phyloP scores from a whole-genome alignment of 106 monocot genomes.

The Agapanthus africanus region DNA sequence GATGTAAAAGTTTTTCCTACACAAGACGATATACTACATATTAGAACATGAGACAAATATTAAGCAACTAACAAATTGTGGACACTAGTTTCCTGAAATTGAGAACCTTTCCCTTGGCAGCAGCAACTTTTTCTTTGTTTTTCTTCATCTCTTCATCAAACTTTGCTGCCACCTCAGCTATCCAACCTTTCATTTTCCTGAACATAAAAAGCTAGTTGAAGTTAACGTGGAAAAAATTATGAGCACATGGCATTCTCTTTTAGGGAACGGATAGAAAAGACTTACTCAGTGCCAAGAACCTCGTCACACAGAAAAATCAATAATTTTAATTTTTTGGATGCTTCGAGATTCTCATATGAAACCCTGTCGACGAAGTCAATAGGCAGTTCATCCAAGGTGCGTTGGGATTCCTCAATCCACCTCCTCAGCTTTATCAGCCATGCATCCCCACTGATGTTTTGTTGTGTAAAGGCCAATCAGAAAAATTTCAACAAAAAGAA shows the following conservation, averaged over 20 bases:
- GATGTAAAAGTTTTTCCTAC: slow-evolving; percentile 52
- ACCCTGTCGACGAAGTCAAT: slow-evolving; percentile 25
- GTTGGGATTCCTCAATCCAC: slow-evolving; percentile 35
- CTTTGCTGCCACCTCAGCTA: slow-evolving; percentile 39
- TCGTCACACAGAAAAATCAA: slow-evolving; percentile 83
- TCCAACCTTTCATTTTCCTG: slow-evolving; percentile 50
- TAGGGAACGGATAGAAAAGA: neutral
- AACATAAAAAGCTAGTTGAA: slow-evolving; percentile 1
- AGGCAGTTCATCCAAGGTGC: slow-evolving; percentile 17
- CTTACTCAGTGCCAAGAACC: slow-evolving; percentile 55
- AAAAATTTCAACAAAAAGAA: too few species aligned
- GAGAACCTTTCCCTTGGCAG: slow-evolving; percentile 53
- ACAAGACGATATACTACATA: slow-evolving; percentile 5
- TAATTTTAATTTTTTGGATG: slow-evolving; percentile 43
- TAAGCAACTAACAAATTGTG: neutral
- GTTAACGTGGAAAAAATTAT: neutral
- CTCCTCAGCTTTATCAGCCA: slow-evolving; percentile 49
- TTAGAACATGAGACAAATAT: neutral
- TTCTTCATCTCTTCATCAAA: slow-evolving; percentile 46
- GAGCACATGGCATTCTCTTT: neutral
- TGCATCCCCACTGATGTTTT: slow-evolving; percentile 26
- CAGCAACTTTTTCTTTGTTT: slow-evolving; percentile 23
- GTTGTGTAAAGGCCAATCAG: slow-evolving; percentile 1
- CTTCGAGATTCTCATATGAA: slow-evolving; percentile 39
- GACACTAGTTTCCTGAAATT: too few species aligned